These are phyloP conservation scores for Calocybe gambosa DNA, from an alignment of 1,284 basidiomycete genomes.

Conservation along the genomic window DNA sequence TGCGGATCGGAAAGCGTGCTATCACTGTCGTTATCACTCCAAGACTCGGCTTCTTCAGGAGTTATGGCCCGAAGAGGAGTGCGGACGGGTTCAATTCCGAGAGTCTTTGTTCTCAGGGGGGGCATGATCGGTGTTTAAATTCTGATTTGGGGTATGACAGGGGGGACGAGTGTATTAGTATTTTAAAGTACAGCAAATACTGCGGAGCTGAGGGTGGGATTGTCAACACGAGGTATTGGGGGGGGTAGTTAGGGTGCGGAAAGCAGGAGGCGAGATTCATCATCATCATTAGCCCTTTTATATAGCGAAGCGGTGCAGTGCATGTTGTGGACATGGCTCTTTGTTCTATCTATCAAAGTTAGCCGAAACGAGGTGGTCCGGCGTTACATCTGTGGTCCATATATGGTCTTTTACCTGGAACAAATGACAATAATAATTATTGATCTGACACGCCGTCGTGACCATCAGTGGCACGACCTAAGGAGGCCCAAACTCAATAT, in stretches of 20 bases:
- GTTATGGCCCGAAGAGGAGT: slow-evolving; percentile 25
- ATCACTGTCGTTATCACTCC: slow-evolving; percentile 31
- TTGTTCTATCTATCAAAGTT: slow-evolving; percentile 21
- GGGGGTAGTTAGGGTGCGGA: background rate
- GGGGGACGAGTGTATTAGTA: slow-evolving; percentile 1
- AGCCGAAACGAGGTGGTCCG: slow-evolving; percentile 13
- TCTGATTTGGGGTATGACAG: slow-evolving; percentile 2
- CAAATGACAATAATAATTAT: background rate
- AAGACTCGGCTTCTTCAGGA: slow-evolving; percentile 29
- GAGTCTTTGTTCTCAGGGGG: slow-evolving; percentile 12
- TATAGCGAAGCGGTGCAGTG: slow-evolving; percentile 18
- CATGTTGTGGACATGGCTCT: slow-evolving; percentile 20
- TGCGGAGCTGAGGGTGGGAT: slow-evolving; percentile 8
- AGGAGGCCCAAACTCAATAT: too few species aligned
- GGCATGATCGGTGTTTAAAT: slow-evolving; percentile 7
- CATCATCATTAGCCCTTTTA: slow-evolving; percentile 11
- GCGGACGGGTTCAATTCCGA: slow-evolving; percentile 5
- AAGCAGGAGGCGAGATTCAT: slow-evolving; percentile 2
- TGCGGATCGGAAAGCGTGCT: slow-evolving; percentile 25
- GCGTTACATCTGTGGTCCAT: slow-evolving; percentile 3
- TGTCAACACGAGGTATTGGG: background rate
- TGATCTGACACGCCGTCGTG: background rate
- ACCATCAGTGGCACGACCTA: background rate
- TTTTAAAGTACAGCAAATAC: slow-evolving; percentile 8
- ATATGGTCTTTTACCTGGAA: background rate